A percentile compares a stretch with the other conserved stretches of the same genome.
These are phyloP conservation scores for Canavalia ensiformis DNA, from an alignment of 306 rosid species.

Conservation along the genomic window DNA sequence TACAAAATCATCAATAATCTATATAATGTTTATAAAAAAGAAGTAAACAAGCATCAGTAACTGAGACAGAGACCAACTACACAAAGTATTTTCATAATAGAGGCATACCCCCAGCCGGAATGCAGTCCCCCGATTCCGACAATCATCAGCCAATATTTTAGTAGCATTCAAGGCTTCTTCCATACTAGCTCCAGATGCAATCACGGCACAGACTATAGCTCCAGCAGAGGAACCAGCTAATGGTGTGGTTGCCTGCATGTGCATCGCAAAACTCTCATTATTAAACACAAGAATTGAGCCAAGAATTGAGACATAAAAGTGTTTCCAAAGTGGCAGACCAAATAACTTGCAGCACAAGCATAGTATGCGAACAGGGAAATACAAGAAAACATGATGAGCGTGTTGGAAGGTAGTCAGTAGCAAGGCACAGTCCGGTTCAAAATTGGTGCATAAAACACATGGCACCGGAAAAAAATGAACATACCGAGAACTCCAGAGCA, in stretches of 20 bases:
- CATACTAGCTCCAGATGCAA: constrained; percentile 95
- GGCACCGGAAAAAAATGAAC: too few relatives aligned
- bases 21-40: constrained; percentile 1
- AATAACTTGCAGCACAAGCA: constrained; percentile 35
- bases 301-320: background rate
- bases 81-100: constrained; percentile 30
- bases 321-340: background rate
- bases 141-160: constrained; percentile 90
- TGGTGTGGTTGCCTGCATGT: constrained; percentile 85
- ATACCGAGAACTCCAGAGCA: background rate
- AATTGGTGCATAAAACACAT: background rate
- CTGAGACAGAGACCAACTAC: background rate
- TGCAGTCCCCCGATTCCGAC: constrained; percentile 88
- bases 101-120: constrained; percentile 91
- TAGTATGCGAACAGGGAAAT: constrained; percentile 18
- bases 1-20: background rate
- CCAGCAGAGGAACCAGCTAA: constrained; percentile 99
- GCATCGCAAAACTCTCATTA: constrained; percentile 39
- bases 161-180: constrained; percentile 82
- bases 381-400: too few relatives aligned
- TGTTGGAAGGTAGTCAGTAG: too few relatives aligned
- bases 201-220: constrained; percentile 91
- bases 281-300: background rate
- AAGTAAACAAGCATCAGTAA: background rate
- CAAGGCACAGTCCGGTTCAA: too few relatives aligned